A percentile compares a stretch with the other conserved stretches of the same genome.
Evolutionary conservation across 2,329 filamentous ascomycete genomes (phyloP).

Genomic region (Pestalotiopsis sp.): DNA sequence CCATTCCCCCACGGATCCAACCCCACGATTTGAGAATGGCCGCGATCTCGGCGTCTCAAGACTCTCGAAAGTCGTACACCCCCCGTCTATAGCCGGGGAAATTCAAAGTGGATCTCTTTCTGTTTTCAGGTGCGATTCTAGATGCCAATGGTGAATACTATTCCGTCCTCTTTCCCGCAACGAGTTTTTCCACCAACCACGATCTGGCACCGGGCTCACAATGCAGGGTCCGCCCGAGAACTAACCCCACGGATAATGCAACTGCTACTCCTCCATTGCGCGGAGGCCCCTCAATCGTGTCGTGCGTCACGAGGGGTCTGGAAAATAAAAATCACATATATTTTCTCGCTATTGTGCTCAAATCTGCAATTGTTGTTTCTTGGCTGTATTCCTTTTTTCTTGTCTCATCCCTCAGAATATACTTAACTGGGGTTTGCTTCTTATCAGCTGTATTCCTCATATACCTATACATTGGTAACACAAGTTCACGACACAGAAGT

Average conservation of each 20-base stretch:
- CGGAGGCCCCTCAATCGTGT: conserved; percentile 4
- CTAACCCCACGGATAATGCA: conserved; percentile 13
- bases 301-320: neutral
- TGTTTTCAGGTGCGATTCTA: neutral
- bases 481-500: neutral
- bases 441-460: too few species aligned
- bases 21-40: neutral
- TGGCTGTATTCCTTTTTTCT: neutral
- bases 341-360: neutral
- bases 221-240: conserved; percentile 7
- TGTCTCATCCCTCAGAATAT: neutral
- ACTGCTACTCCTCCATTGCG: neutral
- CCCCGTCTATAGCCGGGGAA: neutral
- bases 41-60: neutral
- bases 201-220: neutral
- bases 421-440: too few species aligned
- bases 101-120: neutral
- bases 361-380: neutral
- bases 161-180: conserved; percentile 7
- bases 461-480: neutral
- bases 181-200: conserved; percentile 15
- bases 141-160: neutral
- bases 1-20: too few species aligned
- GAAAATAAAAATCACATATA: neutral
- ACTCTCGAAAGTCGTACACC: neutral